phyloP scores from a whole-genome alignment of 768 basidiomycete genomes.

The Collybiopsis confluens region DNA sequence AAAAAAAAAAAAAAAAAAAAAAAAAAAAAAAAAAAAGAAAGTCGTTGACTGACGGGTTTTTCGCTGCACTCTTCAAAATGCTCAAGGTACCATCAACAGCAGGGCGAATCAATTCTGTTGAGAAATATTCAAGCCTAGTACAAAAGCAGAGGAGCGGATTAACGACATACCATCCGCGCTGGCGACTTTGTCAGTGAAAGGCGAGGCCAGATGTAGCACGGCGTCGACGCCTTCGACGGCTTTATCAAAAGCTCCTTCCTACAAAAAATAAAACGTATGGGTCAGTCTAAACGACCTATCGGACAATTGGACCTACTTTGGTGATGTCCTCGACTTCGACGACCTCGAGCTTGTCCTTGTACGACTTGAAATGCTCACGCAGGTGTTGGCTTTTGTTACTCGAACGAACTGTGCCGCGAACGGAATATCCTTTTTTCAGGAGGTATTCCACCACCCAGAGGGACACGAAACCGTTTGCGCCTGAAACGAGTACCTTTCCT shows the following conservation, averaged over 20 bases:
- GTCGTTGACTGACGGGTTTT: conserved; percentile 4
- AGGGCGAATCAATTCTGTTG: conserved; percentile 45
- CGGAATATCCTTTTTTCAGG: conserved; percentile 18
- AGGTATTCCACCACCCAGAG: conserved; percentile 27
- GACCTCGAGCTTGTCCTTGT: conserved; percentile 57
- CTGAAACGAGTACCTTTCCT: conserved; percentile 35
- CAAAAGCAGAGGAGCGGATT: too few species aligned
- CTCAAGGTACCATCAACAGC: conserved; percentile 54
- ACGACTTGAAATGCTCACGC: conserved; percentile 44
- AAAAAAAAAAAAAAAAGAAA: too few species aligned
- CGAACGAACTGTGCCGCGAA: conserved; percentile 66
- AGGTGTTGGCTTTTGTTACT: conserved; percentile 54
- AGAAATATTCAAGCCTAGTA: neutral
- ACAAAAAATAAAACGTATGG: neutral
- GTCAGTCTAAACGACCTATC: neutral
- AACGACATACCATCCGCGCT: conserved; percentile 32
- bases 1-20: too few species aligned
- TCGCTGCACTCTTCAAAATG: conserved; percentile 25
- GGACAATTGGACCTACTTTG: conserved; percentile 16
- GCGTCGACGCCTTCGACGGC: conserved; percentile 74
- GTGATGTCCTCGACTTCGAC: conserved; percentile 68
- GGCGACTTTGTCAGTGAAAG: conserved; percentile 41
- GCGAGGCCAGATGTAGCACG: conserved; percentile 66
- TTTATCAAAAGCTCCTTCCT: conserved; percentile 73
- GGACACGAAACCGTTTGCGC: conserved; percentile 40